These are phyloP conservation scores for Kondoa malvinella DNA, from an alignment of 768 basidiomycete species.

Conservation along the genomic window DNA sequence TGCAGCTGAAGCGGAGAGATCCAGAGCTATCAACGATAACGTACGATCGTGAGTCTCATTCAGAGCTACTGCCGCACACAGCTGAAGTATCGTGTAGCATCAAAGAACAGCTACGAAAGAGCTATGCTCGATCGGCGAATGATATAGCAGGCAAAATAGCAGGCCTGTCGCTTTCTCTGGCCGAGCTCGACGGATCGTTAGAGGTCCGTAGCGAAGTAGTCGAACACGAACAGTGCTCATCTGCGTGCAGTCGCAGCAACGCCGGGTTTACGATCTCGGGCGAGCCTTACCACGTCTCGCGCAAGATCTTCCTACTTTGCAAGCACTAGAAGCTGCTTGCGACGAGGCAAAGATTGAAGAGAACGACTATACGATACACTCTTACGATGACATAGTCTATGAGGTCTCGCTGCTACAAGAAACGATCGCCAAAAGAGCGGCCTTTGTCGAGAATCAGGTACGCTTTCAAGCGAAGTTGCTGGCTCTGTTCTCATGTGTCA, in stretches of 20 bases:
- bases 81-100: conserved; percentile 39
- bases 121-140: neutral
- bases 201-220: conserved; percentile 38
- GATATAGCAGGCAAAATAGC: conserved; percentile 16
- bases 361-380: conserved; percentile 86
- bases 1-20: conserved; percentile 55
- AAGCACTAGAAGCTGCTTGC: conserved; percentile 56
- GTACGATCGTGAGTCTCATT: conserved; percentile 50
- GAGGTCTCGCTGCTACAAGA: conserved; percentile 69
- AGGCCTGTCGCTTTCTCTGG: conserved; percentile 52
- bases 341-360: conserved; percentile 80
- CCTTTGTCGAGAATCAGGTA: conserved; percentile 92
- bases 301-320: conserved; percentile 33
- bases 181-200: conserved; percentile 54
- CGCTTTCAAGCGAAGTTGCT: conserved; percentile 18
- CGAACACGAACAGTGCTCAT: neutral
- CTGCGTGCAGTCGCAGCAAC: neutral
- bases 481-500: neutral
- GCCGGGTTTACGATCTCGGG: neutral
- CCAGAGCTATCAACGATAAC: conserved; percentile 67
- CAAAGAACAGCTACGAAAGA: conserved; percentile 57
- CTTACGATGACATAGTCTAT: conserved; percentile 71
- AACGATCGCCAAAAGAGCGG: conserved; percentile 71
- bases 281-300: neutral
- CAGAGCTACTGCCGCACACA: conserved; percentile 1